Evolutionary conservation across 2,329 filamentous ascomycete genomes (phyloP).

Genomic region (Akanthomyces uredinophilus): DNA sequence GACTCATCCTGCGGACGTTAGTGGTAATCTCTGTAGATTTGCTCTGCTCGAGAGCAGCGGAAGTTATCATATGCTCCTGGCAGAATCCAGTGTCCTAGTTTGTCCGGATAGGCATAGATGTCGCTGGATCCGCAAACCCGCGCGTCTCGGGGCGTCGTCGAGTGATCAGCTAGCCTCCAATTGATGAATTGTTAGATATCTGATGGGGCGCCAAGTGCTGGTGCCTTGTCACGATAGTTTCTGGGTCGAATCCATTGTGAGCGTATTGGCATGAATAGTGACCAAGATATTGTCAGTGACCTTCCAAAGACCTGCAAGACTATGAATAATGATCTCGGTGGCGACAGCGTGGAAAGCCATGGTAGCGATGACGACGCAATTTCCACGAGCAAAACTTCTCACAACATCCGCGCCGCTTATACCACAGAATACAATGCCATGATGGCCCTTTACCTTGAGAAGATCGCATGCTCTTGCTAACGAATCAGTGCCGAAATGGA

Average conservation of each 20-base stretch:
- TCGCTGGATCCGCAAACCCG: conserved; percentile 37
- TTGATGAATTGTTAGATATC: conserved; percentile 39
- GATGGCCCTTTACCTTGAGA: conserved; percentile 20
- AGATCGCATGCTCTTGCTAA: conserved; percentile 23
- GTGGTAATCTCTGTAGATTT: conserved; percentile 34
- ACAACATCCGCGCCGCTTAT: conserved; percentile 22
- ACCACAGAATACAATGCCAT: conserved; percentile 20
- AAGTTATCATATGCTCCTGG: conserved; percentile 39
- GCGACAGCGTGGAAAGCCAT: conserved; percentile 32
- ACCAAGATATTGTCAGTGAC: conserved; percentile 29
- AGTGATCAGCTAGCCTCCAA: conserved; percentile 37
- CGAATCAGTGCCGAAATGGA: conserved; percentile 24
- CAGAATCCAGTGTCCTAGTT: conserved; percentile 33
- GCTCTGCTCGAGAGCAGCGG: conserved; percentile 37
- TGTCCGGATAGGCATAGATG: conserved; percentile 36
- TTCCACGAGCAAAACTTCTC: conserved; percentile 20
- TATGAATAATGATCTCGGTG: conserved; percentile 37
- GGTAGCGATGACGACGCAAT: conserved; percentile 38
- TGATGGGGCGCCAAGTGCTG: conserved; percentile 8
- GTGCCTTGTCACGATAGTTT: not conserved
- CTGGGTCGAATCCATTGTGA: not conserved
- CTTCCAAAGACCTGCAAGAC: conserved; percentile 34
- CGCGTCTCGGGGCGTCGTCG: conserved; percentile 24
- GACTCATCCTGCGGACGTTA: conserved; percentile 40
- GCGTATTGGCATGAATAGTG: conserved; percentile 33